Evolutionary conservation across 2,329 filamentous ascomycete species (phyloP).

Genomic region (Beauveria caledonica): DNA sequence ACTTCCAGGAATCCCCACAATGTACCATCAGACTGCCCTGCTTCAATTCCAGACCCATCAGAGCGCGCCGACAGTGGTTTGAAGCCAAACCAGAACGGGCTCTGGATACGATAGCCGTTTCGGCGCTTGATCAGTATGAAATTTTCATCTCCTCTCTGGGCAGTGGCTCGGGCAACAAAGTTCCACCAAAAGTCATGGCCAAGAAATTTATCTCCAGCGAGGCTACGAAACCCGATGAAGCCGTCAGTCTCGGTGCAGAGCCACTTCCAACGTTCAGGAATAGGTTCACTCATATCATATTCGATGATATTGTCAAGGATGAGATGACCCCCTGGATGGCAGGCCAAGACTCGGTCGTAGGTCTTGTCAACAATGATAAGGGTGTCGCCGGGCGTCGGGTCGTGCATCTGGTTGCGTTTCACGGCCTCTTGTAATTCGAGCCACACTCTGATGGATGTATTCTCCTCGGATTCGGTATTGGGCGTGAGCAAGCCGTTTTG

Average conservation of each 20-base stretch:
- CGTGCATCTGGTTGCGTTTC: background rate
- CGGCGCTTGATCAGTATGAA: background rate
- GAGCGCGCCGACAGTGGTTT: slow-evolving; percentile 32
- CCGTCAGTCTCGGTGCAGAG: background rate
- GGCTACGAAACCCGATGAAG: background rate
- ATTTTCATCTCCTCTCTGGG: background rate
- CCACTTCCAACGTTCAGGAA: slow-evolving; percentile 1
- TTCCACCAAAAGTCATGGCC: background rate
- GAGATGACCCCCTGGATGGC: background rate
- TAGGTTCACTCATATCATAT: background rate
- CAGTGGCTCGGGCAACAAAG: background rate
- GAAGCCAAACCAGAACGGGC: background rate
- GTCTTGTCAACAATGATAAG: background rate
- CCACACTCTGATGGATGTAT: background rate
- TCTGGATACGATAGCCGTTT: background rate
- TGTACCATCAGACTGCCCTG: slow-evolving; percentile 38
- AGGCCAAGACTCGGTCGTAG: background rate
- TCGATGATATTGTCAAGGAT: background rate
- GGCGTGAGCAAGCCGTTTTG: background rate
- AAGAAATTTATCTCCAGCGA: background rate
- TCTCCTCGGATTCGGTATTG: background rate
- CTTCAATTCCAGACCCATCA: slow-evolving; percentile 54
- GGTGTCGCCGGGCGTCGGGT: background rate
- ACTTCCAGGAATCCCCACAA: background rate
- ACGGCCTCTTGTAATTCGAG: background rate